Percentiles rank a stretch among this genome's conserved stretches.
Evolutionary conservation across 2,329 filamentous ascomycete genomes (phyloP).

Genomic region (Raffaelea albimanens): DNA sequence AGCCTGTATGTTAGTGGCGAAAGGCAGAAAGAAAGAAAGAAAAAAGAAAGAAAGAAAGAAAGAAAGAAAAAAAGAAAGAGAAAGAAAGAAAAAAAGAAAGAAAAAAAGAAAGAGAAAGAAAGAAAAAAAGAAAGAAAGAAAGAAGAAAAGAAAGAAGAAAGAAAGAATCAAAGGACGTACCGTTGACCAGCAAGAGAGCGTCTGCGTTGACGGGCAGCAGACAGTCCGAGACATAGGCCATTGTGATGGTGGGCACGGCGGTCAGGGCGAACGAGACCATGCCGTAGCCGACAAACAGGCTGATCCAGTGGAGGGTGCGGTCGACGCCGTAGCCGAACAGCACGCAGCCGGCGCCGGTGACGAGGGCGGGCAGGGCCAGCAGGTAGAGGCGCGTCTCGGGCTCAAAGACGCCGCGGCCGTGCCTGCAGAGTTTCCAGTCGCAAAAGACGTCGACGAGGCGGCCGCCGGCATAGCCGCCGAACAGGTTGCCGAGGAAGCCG

Average conservation of each 20-base stretch:
- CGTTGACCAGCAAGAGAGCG: slow-evolving; percentile 23
- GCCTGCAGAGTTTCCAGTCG: slow-evolving; percentile 11
- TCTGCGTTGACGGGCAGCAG: slow-evolving; percentile 21
- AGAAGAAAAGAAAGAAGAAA: too few species aligned
- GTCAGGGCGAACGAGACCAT: slow-evolving; percentile 1
- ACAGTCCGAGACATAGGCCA: slow-evolving; percentile 9
- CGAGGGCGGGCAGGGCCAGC: slow-evolving; percentile 27
- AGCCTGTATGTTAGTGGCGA: slow-evolving; percentile 12
- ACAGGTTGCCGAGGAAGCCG: slow-evolving; percentile 29
- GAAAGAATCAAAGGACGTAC: slow-evolving; percentile 9
- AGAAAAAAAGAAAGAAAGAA: too few species aligned
- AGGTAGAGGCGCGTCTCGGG: slow-evolving; percentile 18
- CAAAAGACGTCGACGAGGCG: slow-evolving; percentile 32
- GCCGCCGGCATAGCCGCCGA: slow-evolving; percentile 31
- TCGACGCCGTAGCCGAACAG: slow-evolving; percentile 37
- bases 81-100: too few species aligned
- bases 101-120: too few species aligned
- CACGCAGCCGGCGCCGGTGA: slow-evolving; percentile 31
- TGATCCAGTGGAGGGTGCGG: slow-evolving; percentile 29
- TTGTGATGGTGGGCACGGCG: slow-evolving; percentile 3
- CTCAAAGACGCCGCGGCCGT: slow-evolving; percentile 24
- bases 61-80: not conserved
- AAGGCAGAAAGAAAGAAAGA: not conserved
- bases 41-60: not conserved
- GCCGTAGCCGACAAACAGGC: slow-evolving; percentile 28